A percentile compares a stretch with the other conserved stretches of the same genome.
Conservation (phyloP, 2,329 filamentous ascomycete species). For the Fusarium euwallaceae region DNA sequence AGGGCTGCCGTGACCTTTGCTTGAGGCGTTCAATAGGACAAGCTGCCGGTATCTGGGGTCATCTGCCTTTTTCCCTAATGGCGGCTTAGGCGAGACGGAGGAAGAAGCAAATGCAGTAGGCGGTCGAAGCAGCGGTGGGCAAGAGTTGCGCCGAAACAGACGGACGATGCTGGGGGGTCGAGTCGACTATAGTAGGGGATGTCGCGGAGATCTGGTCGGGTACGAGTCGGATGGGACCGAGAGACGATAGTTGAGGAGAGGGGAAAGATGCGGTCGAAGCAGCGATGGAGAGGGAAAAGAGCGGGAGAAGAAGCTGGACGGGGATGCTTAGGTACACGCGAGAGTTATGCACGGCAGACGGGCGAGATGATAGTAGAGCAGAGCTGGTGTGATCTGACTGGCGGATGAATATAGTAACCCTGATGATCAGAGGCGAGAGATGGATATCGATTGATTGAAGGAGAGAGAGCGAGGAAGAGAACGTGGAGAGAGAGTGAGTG, state of each 20-base stretch:
- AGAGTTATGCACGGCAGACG: slow-evolving; percentile 34
- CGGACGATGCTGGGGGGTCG: slow-evolving; percentile 10
- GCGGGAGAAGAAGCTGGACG: slow-evolving; percentile 21
- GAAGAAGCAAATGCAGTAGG: slow-evolving; percentile 36
- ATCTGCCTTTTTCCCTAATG: slow-evolving; percentile 20
- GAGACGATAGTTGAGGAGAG: slow-evolving; percentile 16
- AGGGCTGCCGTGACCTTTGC: slow-evolving; percentile 44
- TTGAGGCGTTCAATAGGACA: slow-evolving; percentile 43
- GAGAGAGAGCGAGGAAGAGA: slow-evolving; percentile 25
- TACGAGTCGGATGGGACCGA: neutral
- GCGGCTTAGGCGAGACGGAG: slow-evolving; percentile 30
- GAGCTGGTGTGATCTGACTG: slow-evolving; percentile 9
- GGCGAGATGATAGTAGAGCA: slow-evolving; percentile 25
- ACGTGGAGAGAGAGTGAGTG: slow-evolving; percentile 11
- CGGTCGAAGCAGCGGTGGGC: slow-evolving; percentile 27
- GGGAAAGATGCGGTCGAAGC: slow-evolving; percentile 12
- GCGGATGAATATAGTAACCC: slow-evolving; percentile 14
- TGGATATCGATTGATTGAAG: slow-evolving; percentile 24
- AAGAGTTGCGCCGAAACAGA: slow-evolving; percentile 30
- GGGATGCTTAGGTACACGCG: slow-evolving; percentile 12
- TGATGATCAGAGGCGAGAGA: slow-evolving; percentile 11
- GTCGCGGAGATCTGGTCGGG: neutral
- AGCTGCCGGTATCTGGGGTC: slow-evolving; percentile 39
- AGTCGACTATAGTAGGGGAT: neutral
- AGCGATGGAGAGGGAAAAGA: slow-evolving; percentile 24